Base-by-base conservation (phyloP, 148 eudicot genomes). In the Beta vulgaris region DNA sequence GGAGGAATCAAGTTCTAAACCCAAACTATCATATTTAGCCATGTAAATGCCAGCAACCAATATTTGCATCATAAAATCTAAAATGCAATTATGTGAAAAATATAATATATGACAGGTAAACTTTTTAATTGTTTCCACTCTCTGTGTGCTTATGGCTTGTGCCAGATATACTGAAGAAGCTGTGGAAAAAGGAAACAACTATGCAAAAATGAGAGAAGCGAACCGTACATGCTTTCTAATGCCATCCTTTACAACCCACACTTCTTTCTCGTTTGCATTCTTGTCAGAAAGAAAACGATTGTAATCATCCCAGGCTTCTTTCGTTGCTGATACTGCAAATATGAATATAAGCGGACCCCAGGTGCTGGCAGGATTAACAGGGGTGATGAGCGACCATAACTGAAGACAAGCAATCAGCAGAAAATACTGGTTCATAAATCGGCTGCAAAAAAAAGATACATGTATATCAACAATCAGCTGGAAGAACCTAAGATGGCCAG, bases 221-320 rank as follows among this genome's bases (percentile, higher is more conserved):
- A 67, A 69, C 43, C 96, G 21, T 92, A 95, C 98, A 67, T 86
- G 93, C 80, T 86, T 89, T 70, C 83, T 85, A 78, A 82, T 83
- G 72, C 97, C 98, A 72, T 85, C 78, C 79, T 80, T 90, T 73
- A 92, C 91, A 82, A 92, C 88, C 98, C 98, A 95, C 53, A 95
- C 93, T 92, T 92, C 88, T 82, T 89, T 95, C 85, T 92, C 98
- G 77, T 95, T 95, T 48, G 98, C 97, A 76, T 92, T 92, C 83
- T 88, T 90, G 81, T 95, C 98, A 28, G 94, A 95, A 68, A 95
- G 91, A 86, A 86, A 89, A 78, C 98, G 90, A 77, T 92, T 83
- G 81, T 95, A 90, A 83, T 95, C 98, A 90, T 95, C 98, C 98
- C 98, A 95, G 31, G 93, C 98, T 83, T 95, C 98, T 86, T 95